Evolutionary conservation across 176 grass and related monocot species (phyloP).

Genomic region (Phoenix dactylifera): DNA sequence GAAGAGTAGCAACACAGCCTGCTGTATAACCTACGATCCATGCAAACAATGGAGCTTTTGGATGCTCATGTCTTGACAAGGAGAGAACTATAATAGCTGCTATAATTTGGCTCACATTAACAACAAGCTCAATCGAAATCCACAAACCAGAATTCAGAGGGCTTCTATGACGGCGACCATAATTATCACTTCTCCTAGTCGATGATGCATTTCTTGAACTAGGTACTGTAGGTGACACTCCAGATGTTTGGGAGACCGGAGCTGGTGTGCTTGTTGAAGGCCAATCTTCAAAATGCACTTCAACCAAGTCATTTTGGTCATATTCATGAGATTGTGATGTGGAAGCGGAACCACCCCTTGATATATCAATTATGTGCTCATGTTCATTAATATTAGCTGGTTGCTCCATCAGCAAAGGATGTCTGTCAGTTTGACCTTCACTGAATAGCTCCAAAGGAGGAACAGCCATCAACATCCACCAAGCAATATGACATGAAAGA

Average conservation of each 20-base stretch:
- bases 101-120: conserved; percentile 69
- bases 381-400: conserved; percentile 26
- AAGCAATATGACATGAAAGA: not conserved
- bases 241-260: conserved; percentile 27
- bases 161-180: conserved; percentile 46
- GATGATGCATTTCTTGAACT: conserved; percentile 28
- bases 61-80: conserved; percentile 61
- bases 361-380: conserved; percentile 73
- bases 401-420: conserved; percentile 43
- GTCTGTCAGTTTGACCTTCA: conserved; percentile 4
- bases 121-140: conserved; percentile 76
- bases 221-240: conserved; percentile 13
- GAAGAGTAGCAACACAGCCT: conserved; percentile 68
- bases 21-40: conserved; percentile 78
- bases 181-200: conserved; percentile 43
- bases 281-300: conserved; percentile 19
- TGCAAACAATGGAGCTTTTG: conserved; percentile 52
- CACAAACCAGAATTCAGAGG: conserved; percentile 92
- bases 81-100: conserved; percentile 60
- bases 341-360: conserved; percentile 41
- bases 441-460: not conserved
- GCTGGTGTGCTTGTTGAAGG: conserved; percentile 20
- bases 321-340: conserved; percentile 33
- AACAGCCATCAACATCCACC: conserved; percentile 16
- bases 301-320: conserved; percentile 15